Evolutionary conservation across 768 basidiomycete species (phyloP).

Genomic region (Trichaptum fuscoviolaceum): DNA sequence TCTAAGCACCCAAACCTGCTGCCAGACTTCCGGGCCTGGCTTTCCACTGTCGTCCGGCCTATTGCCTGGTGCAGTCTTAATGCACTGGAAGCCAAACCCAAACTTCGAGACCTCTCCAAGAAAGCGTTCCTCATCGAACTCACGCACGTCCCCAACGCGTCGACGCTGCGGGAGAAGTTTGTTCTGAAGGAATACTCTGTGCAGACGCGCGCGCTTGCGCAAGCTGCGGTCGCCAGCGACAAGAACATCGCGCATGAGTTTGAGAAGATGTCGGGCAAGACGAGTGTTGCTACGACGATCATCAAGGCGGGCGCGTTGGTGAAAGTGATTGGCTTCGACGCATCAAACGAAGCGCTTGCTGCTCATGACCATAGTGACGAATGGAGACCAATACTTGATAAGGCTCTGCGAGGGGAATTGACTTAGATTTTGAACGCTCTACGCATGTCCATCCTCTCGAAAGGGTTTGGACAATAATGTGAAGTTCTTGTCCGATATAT

Average conservation of each 20-base stretch:
- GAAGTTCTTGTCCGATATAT: neutral
- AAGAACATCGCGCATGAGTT: slow-evolving; percentile 1
- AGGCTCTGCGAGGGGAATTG: neutral
- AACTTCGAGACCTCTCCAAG: neutral
- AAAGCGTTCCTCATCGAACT: slow-evolving; percentile 5
- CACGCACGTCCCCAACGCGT: neutral
- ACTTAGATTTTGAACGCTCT: neutral
- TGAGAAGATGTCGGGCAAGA: slow-evolving; percentile 6
- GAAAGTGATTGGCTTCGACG: slow-evolving; percentile 4
- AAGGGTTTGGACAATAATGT: too few species aligned
- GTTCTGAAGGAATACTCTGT: slow-evolving; percentile 4
- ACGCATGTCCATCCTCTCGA: neutral
- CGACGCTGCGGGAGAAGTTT: neutral
- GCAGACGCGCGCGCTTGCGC: neutral
- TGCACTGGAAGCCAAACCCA: slow-evolving; percentile 4
- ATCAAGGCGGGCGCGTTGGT: slow-evolving; percentile 2
- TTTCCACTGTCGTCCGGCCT: neutral
- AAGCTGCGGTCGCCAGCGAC: slow-evolving; percentile 4
- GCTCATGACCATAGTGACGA: slow-evolving; percentile 5
- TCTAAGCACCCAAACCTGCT: slow-evolving; percentile 3
- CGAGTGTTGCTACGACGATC: slow-evolving; percentile 4
- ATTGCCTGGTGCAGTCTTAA: slow-evolving; percentile 5
- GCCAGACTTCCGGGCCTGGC: slow-evolving; percentile 3
- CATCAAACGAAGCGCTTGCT: slow-evolving; percentile 2
- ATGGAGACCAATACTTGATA: neutral